These are phyloP conservation scores for Stachybotrys chlorohalonatus DNA, from an alignment of 2,329 filamentous ascomycete genomes.

Conservation along the genomic window DNA sequence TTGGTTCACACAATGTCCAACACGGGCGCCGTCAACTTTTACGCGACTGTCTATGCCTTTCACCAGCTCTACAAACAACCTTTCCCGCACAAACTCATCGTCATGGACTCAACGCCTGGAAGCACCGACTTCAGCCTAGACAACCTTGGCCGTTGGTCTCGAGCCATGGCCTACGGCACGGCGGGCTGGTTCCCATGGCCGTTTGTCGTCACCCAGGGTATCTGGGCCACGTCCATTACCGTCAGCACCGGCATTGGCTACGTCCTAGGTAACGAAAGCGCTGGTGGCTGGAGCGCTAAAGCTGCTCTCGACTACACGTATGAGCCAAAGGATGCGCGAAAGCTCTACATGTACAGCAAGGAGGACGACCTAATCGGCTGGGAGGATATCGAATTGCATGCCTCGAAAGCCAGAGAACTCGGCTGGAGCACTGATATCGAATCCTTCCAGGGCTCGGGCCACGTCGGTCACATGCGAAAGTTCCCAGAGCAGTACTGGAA, in stretches of 20 bases:
- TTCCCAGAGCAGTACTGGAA: conserved; percentile 51
- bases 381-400: conserved; percentile 47
- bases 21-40: conserved; percentile 45
- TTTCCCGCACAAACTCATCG: conserved; percentile 38
- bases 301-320: conserved; percentile 26
- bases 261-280: conserved; percentile 27
- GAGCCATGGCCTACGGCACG: conserved; percentile 42
- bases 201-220: conserved; percentile 32
- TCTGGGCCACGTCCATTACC: conserved; percentile 36
- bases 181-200: conserved; percentile 39
- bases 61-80: conserved; percentile 22
- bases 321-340: conserved; percentile 26
- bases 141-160: conserved; percentile 41
- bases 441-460: conserved; percentile 47
- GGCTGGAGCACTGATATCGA: conserved; percentile 42
- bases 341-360: conserved; percentile 50
- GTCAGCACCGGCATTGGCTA: conserved; percentile 23
- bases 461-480: conserved; percentile 52
- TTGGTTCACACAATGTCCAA: conserved; percentile 49
- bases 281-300: conserved; percentile 27
- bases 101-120: conserved; percentile 46
- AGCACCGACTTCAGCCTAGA: conserved; percentile 28
- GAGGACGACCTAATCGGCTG: conserved; percentile 47
- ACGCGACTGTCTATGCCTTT: conserved; percentile 39
- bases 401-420: conserved; percentile 31